Conservation (phyloP, 1,284 basidiomycete species). For the Marasmius sp. region DNA sequence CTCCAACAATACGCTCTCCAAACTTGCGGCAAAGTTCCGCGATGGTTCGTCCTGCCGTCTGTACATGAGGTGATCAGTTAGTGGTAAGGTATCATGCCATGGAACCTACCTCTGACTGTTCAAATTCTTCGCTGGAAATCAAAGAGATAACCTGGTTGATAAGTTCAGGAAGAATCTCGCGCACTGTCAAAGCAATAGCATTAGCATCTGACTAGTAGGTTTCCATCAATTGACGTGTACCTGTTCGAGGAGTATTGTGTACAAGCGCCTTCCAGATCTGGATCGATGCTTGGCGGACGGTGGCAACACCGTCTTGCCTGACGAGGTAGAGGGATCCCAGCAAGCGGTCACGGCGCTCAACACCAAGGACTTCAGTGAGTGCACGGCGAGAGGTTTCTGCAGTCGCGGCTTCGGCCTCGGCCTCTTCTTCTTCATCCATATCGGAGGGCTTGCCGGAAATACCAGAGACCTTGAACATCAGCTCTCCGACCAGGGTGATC, state of each 20-base stretch:
- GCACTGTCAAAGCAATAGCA: conserved; percentile 50
- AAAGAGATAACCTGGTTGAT: conserved; percentile 75
- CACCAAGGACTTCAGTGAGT: conserved; percentile 86
- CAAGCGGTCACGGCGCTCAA: conserved; percentile 88
- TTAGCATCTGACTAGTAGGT: neutral
- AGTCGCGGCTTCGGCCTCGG: conserved; percentile 55
- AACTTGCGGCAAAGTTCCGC: conserved; percentile 94
- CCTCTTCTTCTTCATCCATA: conserved; percentile 79
- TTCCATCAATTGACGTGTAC: conserved; percentile 35
- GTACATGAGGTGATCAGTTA: neutral
- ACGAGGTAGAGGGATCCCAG: conserved; percentile 91
- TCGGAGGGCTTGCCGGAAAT: conserved; percentile 85
- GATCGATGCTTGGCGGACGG: conserved; percentile 89
- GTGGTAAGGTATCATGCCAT: conserved; percentile 1
- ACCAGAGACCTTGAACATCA: conserved; percentile 97
- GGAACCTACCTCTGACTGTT: conserved; percentile 83
- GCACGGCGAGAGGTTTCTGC: conserved; percentile 83
- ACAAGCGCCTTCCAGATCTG: conserved; percentile 99
- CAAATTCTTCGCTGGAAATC: conserved; percentile 77
- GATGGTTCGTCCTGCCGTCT: conserved; percentile 87
- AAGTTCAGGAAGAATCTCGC: conserved; percentile 91
- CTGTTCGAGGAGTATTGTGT: conserved; percentile 83
- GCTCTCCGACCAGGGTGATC: conserved; percentile 92
- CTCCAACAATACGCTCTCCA: conserved; percentile 89
- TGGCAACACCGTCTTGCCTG: conserved; percentile 89